phyloP scores from a whole-genome alignment of 257 asterid species.

The Craterostigma plantagineum region DNA sequence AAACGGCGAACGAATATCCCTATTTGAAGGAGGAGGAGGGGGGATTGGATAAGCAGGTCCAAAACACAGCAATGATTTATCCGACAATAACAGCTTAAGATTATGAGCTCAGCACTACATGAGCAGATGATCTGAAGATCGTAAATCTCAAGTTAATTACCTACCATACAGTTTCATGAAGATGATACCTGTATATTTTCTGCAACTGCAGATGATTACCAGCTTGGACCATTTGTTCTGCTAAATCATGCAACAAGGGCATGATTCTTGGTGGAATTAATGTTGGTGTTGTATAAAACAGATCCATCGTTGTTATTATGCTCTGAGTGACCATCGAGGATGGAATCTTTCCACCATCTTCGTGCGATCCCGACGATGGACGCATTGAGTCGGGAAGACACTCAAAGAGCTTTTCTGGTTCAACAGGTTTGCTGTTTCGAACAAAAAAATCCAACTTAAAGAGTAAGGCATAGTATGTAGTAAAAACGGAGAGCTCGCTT shows the following conservation, averaged over 20 bases:
- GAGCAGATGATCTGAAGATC: too few relatives aligned
- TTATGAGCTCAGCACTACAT: too few relatives aligned
- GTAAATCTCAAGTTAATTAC: too few relatives aligned
- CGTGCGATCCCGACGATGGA: slow-evolving; percentile 86
- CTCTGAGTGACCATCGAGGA: slow-evolving; percentile 52
- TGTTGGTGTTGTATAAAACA: slow-evolving; percentile 71
- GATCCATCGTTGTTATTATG: slow-evolving; percentile 32
- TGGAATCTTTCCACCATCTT: slow-evolving; percentile 46
- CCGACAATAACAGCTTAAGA: too few relatives aligned
- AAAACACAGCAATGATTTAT: background rate
- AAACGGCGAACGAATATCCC: slow-evolving; percentile 84
- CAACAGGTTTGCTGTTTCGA: slow-evolving; percentile 71
- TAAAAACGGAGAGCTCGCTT: too few relatives aligned
- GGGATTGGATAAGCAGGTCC: background rate
- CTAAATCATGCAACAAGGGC: slow-evolving; percentile 90
- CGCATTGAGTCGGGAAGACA: slow-evolving; percentile 96
- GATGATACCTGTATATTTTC: slow-evolving; percentile 60
- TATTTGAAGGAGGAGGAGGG: slow-evolving; percentile 10
- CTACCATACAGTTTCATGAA: slow-evolving; percentile 7
- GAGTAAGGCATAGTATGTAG: too few relatives aligned
- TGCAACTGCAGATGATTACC: slow-evolving; percentile 73
- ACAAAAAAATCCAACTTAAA: too few relatives aligned
- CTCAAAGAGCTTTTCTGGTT: slow-evolving; percentile 98
- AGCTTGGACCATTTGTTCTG: slow-evolving; percentile 90
- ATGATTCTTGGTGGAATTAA: slow-evolving; percentile 84